Conservation (phyloP, 495 filamentous ascomycete genomes). For the Diplogelasinospora grovesii region DNA sequence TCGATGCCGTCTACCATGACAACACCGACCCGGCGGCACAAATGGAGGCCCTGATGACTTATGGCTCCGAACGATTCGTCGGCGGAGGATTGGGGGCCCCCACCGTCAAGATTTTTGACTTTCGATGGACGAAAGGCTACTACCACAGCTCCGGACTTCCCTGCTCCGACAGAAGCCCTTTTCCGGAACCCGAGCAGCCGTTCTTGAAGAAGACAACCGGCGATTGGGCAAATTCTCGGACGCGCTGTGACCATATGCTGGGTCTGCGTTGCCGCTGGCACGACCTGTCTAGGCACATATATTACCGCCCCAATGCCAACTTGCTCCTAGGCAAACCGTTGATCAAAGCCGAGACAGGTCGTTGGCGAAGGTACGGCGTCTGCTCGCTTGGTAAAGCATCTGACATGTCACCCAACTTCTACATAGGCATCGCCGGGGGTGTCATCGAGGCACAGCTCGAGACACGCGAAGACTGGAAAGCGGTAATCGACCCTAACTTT, state of each 20-base stretch:
- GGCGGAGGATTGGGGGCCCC: constrained; percentile 28
- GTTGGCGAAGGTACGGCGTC: constrained; percentile 14
- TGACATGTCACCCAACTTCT: constrained; percentile 35
- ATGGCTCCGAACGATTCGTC: constrained; percentile 37
- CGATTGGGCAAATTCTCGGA: not conserved
- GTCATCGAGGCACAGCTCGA: constrained; percentile 31
- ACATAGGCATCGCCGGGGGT: constrained; percentile 33
- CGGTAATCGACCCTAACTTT: constrained; percentile 19
- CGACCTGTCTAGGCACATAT: constrained; percentile 27
- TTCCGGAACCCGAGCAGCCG: constrained; percentile 29
- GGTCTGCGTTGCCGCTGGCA: constrained; percentile 36
- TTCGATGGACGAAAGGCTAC: constrained; percentile 38
- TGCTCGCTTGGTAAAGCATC: constrained; percentile 38
- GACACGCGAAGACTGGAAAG: not conserved
- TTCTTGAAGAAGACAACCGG: constrained; percentile 15
- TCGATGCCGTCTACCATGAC: constrained; percentile 37
- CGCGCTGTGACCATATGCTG: constrained; percentile 21
- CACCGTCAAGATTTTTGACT: constrained; percentile 42
- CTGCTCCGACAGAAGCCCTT: constrained; percentile 26
- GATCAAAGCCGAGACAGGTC: not conserved
- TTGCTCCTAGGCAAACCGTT: constrained; percentile 26
- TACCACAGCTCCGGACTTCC: constrained; percentile 36
- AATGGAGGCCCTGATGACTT: constrained; percentile 34
- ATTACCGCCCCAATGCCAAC: constrained; percentile 39
- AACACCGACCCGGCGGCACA: constrained; percentile 34